Base-by-base conservation (phyloP, 164 flowering plant species). In the Sedum album region DNA sequence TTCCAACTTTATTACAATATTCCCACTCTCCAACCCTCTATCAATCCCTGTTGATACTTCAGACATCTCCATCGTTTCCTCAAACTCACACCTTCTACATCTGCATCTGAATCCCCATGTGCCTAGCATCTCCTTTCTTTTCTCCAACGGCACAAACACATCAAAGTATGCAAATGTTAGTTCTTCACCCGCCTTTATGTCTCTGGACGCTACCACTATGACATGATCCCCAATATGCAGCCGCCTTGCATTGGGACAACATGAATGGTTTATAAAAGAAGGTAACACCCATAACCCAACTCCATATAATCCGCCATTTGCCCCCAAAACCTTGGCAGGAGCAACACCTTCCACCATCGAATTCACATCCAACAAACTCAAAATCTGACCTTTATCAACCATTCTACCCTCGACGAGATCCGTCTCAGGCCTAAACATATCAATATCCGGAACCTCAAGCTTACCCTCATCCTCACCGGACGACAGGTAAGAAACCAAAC, bases 261-360 rank as follows among this genome's bases (percentile, higher is more conserved):
- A 94, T 0, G 97, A 86, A 69, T 94, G 99, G 73, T 94, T 91
- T 62, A 94, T 78, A 70, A 87, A 88, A 1, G 96, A 85, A 73
- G 96, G 78, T 51, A 91, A 73, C 6, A 86, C 18, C 97, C 97
- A 91, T n/a, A 90, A 35, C 44, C 97, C 97, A 66, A 94, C 80
- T 1, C 95, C 96, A 76, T 84, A 81, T 35, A 77, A 83, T 26
- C 76, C 90, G 23, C 83, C 75, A 42, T 86, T 84, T 70, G 76
- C 88, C 5, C 97, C 96, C 53, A 88, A 72, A 44, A 85, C 87
- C 68, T 84, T 86, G 0, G 85, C 77, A 1, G 90, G 87, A 72
- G 73, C 61, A 2, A 88, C 76, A 53, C 84, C 85, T 69, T 91
- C 92, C 6, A 85, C 84, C 6, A 88, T 76, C 11, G 95, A 84